phyloP scores from a whole-genome alignment of 495 filamentous ascomycete species.

The Elaphomyces granulatus region DNA sequence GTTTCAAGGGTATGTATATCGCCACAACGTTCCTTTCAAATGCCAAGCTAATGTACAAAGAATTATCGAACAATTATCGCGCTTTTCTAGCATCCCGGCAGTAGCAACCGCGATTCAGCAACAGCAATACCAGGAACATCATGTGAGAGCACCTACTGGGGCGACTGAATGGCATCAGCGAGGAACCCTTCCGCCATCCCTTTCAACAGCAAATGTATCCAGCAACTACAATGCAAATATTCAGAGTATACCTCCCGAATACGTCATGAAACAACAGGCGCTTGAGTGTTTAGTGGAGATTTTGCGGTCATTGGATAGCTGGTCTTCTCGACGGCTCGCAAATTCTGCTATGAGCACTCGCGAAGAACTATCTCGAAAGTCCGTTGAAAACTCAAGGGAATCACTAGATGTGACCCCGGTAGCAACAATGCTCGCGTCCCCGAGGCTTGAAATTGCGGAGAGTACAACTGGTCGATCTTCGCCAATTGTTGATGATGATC shows the following conservation, averaged over 20 bases:
- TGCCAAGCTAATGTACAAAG: constrained; percentile 24
- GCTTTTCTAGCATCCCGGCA: constrained; percentile 61
- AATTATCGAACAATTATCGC: constrained; percentile 83
- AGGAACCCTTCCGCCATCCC: constrained; percentile 69
- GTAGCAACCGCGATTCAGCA: constrained; percentile 62
- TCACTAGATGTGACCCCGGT: constrained; percentile 55
- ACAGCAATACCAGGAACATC: constrained; percentile 68
- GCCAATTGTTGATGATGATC: constrained; percentile 73
- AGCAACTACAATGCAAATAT: constrained; percentile 29
- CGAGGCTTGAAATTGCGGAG: constrained; percentile 36
- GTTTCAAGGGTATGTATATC: constrained; percentile 50
- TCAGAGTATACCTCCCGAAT: constrained; percentile 64
- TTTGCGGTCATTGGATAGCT: constrained; percentile 78
- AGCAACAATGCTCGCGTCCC: constrained; percentile 34
- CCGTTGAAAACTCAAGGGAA: constrained; percentile 63
- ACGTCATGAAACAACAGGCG: constrained; percentile 72
- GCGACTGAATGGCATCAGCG: constrained; percentile 68
- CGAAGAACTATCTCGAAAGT: constrained; percentile 43
- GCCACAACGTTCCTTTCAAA: not conserved
- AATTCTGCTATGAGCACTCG: not conserved
- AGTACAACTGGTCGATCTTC: constrained; percentile 55
- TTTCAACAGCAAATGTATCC: constrained; percentile 62
- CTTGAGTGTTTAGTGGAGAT: constrained; percentile 81
- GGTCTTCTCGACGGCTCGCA: constrained; percentile 66
- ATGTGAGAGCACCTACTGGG: constrained; percentile 40